Conservation (phyloP, 257 asterid genomes). For the Fraxinus americana region DNA sequence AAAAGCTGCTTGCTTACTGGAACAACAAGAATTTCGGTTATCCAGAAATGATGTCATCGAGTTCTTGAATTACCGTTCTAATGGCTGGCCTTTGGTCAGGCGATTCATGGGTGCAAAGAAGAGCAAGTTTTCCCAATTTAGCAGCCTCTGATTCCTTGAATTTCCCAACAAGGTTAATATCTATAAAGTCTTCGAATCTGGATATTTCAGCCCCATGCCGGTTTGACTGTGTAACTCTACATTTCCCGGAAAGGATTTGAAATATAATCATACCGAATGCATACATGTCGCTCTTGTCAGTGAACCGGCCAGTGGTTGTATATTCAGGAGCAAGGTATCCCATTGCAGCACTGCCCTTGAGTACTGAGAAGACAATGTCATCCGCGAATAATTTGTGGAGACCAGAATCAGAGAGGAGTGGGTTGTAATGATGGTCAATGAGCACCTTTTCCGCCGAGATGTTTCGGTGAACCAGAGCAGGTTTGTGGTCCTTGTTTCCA, state of each 20-base stretch:
- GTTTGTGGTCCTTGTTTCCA: slow-evolving; percentile 50
- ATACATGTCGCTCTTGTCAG: slow-evolving; percentile 83
- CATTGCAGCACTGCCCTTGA: slow-evolving; percentile 94
- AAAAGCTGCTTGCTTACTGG: slow-evolving; percentile 17
- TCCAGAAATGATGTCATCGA: slow-evolving; percentile 35
- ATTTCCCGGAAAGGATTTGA: slow-evolving; percentile 83
- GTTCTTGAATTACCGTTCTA: slow-evolving; percentile 61
- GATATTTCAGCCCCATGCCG: slow-evolving; percentile 78
- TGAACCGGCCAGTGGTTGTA: slow-evolving; percentile 84
- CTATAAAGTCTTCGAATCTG: slow-evolving; percentile 69
- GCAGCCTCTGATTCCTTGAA: slow-evolving; percentile 77
- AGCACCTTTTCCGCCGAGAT: slow-evolving; percentile 94
- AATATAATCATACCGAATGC: slow-evolving; percentile 94
- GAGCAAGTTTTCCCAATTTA: slow-evolving; percentile 76
- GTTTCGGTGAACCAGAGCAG: slow-evolving; percentile 71
- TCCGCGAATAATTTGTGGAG: slow-evolving; percentile 79
- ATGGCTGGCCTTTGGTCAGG: slow-evolving; percentile 74
- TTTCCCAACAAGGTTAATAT: slow-evolving; percentile 59
- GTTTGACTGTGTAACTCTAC: slow-evolving; percentile 62
- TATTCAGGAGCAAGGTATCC: slow-evolving; percentile 96
- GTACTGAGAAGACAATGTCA: slow-evolving; percentile 78
- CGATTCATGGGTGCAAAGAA: slow-evolving; percentile 76
- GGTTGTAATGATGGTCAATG: slow-evolving; percentile 73
- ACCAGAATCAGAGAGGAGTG: slow-evolving; percentile 83
- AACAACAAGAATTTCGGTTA: slow-evolving; percentile 36